Percentiles rank a stretch among this genome's conserved stretches.
Conservation (phyloP, 345 rosid genomes). For the Barbarea vulgaris region DNA sequence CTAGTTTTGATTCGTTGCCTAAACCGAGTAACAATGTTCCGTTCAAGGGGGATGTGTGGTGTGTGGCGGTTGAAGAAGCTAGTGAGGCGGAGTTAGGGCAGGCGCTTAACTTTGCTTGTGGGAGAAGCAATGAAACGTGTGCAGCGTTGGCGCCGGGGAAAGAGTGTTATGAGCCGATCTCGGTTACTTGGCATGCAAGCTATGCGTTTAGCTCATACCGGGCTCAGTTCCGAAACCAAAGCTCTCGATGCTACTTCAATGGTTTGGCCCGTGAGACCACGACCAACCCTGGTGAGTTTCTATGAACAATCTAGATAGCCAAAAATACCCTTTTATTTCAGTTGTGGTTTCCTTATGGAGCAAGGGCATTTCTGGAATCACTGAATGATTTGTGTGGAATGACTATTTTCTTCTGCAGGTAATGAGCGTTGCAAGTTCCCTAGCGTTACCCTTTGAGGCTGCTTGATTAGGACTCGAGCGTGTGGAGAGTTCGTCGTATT, state of each 20-base stretch:
- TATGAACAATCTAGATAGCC: neutral
- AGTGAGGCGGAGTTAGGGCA: constrained; percentile 42
- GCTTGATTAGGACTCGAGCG: neutral
- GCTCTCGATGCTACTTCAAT: constrained; percentile 68
- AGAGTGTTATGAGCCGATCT: constrained; percentile 63
- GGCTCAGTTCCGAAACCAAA: constrained; percentile 58
- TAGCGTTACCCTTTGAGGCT: constrained; percentile 34
- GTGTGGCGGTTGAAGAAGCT: constrained; percentile 54
- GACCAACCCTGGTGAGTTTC: constrained; percentile 66
- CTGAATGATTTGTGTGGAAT: neutral
- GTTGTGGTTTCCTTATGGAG: neutral
- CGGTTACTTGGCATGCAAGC: constrained; percentile 59
- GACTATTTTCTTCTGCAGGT: constrained; percentile 17
- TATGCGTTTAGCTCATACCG: constrained; percentile 82
- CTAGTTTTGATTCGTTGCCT: constrained; percentile 49
- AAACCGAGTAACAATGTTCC: constrained; percentile 51
- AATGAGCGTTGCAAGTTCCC: constrained; percentile 40
- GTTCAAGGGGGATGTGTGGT: constrained; percentile 66
- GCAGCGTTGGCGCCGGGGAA: constrained; percentile 55
- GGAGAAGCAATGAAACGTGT: constrained; percentile 54
- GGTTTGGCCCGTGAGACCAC: constrained; percentile 69
- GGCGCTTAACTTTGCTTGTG: constrained; percentile 53
- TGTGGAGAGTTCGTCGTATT: constrained; percentile 21
- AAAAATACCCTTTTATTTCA: neutral
- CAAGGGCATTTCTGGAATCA: neutral